Percentiles rank a stretch among this genome's conserved stretches.
Evolutionary conservation across 768 basidiomycete species (phyloP).

Genomic region (Pleurotus salmoneostramineus): DNA sequence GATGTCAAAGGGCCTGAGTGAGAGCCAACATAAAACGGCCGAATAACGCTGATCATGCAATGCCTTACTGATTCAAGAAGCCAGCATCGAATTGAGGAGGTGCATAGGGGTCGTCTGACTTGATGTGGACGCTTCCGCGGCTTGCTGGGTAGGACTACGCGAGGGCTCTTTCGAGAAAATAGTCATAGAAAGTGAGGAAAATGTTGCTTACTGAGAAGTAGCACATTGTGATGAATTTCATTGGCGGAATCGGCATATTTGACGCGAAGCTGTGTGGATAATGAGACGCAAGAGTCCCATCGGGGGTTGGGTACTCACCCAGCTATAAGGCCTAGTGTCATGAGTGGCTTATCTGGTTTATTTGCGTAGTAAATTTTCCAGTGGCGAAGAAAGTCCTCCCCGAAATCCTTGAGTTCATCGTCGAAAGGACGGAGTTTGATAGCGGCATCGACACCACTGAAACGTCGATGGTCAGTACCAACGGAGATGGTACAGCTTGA

Average conservation of each 20-base stretch:
- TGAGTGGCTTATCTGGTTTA: conserved; percentile 35
- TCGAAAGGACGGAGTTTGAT: conserved; percentile 34
- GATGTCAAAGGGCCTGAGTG: conserved; percentile 18
- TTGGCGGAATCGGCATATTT: background rate
- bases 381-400: conserved; percentile 27
- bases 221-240: conserved; percentile 16
- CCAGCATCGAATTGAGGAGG: conserved; percentile 27
- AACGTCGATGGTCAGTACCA: background rate
- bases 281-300: no score
- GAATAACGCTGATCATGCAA: background rate
- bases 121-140: conserved; percentile 31
- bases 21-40: no score
- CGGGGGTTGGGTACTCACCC: conserved; percentile 18
- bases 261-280: no score
- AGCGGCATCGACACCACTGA: conserved; percentile 32
- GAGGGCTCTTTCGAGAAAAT: no score
- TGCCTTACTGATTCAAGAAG: conserved; percentile 23
- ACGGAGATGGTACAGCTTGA: no score
- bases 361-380: conserved; percentile 30
- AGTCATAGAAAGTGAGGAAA: no score
- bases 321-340: conserved; percentile 21
- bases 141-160: conserved; percentile 28
- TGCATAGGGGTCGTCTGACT: conserved; percentile 20
- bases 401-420: conserved; percentile 32
- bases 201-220: conserved; percentile 16